phyloP scores from a whole-genome alignment of 148 eudicot species.

The Rhododendron vialii region DNA sequence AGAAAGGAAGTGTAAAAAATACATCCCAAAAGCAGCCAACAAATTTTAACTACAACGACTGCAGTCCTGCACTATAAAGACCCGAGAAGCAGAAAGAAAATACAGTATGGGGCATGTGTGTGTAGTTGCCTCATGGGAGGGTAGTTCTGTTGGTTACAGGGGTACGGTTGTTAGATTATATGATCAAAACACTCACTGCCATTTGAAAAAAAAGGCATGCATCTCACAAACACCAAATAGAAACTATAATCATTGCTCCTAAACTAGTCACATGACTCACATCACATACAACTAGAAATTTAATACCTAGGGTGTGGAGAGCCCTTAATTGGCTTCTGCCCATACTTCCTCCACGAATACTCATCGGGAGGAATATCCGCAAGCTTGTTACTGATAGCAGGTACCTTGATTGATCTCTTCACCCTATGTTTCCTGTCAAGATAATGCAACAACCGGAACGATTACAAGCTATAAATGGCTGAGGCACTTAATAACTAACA shows the following conservation, averaged over 20 bases:
- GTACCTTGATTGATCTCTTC: slow-evolving; percentile 81
- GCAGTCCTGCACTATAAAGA: neutral
- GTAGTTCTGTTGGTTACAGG: neutral
- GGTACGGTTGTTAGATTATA: neutral
- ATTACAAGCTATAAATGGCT: neutral
- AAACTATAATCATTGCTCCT: neutral
- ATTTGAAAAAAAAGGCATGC: neutral
- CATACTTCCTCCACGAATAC: slow-evolving; percentile 63
- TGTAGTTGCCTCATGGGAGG: neutral
- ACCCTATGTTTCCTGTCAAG: slow-evolving; percentile 72
- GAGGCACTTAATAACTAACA: slow-evolving; percentile 1
- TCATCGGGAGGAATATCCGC: slow-evolving; percentile 92
- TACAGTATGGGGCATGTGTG: neutral
- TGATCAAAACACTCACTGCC: neutral
- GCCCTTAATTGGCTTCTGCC: slow-evolving; percentile 60
- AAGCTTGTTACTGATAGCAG: slow-evolving; percentile 81
- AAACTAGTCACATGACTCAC: neutral
- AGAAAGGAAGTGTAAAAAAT: neutral
- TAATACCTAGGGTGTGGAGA: slow-evolving; percentile 52
- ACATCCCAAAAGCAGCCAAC: neutral
- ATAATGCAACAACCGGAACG: slow-evolving; percentile 8
- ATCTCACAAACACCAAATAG: neutral
- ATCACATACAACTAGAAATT: neutral
- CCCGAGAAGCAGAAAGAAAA: neutral
- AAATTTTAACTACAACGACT: neutral